These are phyloP conservation scores for Phytophthora podocarpi DNA, from an alignment of 352 stramenopile genomes.

Conservation along the genomic window DNA sequence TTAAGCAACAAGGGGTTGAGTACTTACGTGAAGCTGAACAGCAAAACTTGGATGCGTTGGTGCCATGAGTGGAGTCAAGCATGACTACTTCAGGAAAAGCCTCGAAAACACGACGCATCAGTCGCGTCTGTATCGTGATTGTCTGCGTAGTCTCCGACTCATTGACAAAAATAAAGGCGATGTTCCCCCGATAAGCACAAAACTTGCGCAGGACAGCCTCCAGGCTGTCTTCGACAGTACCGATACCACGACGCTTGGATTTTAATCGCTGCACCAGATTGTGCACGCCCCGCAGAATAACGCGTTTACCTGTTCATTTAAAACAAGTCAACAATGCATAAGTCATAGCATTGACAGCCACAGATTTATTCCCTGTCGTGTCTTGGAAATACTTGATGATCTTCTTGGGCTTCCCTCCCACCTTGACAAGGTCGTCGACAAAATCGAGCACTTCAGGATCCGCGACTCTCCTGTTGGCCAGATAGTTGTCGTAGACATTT, in stretches of 20 bases:
- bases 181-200: not conserved
- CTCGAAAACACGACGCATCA: too few species aligned
- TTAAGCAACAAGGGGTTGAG: too few species aligned
- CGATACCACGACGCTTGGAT: not conserved
- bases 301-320: not conserved
- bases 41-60: too few species aligned
- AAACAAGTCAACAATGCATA: not conserved
- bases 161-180: not conserved
- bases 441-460: not conserved
- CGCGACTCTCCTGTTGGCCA: not conserved
- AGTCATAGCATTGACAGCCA: not conserved
- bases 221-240: not conserved
- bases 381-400: conserved; percentile 13
- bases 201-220: not conserved
- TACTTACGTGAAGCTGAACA: too few species aligned
- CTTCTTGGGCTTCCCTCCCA: too few species aligned
- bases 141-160: not conserved
- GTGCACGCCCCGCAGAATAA: not conserved
- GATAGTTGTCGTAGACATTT: not conserved
- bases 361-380: not conserved
- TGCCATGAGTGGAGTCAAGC: too few species aligned
- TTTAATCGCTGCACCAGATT: conserved; percentile 2
- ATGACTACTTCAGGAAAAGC: too few species aligned
- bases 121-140: too few species aligned
- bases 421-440: not conserved